A percentile compares a stretch with the other conserved stretches of the same genome.
Conservation (phyloP, 2,329 filamentous ascomycete genomes). For the Aspergillus glaucus region DNA sequence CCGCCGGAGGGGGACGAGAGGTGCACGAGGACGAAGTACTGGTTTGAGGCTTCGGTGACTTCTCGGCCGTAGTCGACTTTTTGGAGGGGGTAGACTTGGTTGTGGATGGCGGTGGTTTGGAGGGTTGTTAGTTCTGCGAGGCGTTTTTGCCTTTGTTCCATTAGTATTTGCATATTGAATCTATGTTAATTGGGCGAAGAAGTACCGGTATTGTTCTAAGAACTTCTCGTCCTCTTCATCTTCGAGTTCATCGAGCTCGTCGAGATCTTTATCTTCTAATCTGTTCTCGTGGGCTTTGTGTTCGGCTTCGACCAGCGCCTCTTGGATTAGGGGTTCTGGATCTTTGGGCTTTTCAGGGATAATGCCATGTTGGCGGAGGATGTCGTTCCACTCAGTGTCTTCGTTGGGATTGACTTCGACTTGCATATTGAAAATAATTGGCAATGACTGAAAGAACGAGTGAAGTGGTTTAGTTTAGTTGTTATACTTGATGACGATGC, state of each 20-base stretch:
- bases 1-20: constrained; percentile 70
- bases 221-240: constrained; percentile 94
- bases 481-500: not conserved
- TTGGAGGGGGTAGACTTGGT: constrained; percentile 85
- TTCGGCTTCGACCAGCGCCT: constrained; percentile 79
- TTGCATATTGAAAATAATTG: constrained; percentile 38
- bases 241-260: constrained; percentile 88
- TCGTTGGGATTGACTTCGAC: constrained; percentile 94
- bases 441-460: constrained; percentile 1
- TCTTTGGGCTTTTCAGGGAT: constrained; percentile 98
- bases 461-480: too few species aligned
- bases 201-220: constrained; percentile 70
- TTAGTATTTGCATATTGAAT: not conserved
- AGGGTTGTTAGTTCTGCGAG: constrained; percentile 73
- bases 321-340: constrained; percentile 91
- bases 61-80: constrained; percentile 90
- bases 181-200: not conserved
- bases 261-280: constrained; percentile 86
- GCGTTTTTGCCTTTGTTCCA: constrained; percentile 60
- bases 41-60: constrained; percentile 81
- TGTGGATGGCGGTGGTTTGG: constrained; percentile 71
- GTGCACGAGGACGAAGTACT: constrained; percentile 65
- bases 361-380: constrained; percentile 89
- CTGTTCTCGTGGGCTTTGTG: constrained; percentile 84
- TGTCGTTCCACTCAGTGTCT: constrained; percentile 99